phyloP scores from a whole-genome alignment of 352 stramenopile species.

The Phytophthora aleatoria region DNA sequence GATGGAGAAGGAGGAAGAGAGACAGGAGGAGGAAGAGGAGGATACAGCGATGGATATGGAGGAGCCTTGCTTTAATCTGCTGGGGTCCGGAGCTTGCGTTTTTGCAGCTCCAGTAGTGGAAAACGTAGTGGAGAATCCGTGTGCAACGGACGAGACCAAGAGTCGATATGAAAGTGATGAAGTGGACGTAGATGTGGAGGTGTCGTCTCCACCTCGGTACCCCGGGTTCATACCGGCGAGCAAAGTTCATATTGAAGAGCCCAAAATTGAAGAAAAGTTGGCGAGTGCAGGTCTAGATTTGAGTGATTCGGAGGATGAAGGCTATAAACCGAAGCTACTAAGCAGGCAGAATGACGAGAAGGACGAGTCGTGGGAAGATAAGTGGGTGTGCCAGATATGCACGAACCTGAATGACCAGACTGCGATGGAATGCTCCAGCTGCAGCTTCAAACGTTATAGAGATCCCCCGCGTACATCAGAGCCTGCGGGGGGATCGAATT shows the following conservation, averaged over 20 bases:
- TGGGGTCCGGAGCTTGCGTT: slow-evolving; percentile 33
- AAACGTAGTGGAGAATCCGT: slow-evolving; percentile 2
- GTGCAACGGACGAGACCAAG: slow-evolving; percentile 13
- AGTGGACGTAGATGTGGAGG: slow-evolving; percentile 7
- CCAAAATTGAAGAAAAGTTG: slow-evolving; percentile 44
- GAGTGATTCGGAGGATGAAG: slow-evolving; percentile 58
- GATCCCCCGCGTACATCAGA: not conserved
- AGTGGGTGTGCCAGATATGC: slow-evolving; percentile 40
- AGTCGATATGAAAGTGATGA: slow-evolving; percentile 5
- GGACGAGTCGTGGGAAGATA: slow-evolving; percentile 22
- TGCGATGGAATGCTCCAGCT: slow-evolving; percentile 25
- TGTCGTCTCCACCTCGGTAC: slow-evolving; percentile 9
- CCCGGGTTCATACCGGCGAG: slow-evolving; percentile 35
- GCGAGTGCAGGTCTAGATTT: slow-evolving; percentile 51
- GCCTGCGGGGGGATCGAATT: slow-evolving; percentile 1
- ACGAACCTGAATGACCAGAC: slow-evolving; percentile 33
- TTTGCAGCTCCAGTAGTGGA: slow-evolving; percentile 17
- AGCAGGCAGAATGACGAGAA: slow-evolving; percentile 6
- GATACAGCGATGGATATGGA: slow-evolving; percentile 31
- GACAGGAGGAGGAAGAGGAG: slow-evolving; percentile 23
- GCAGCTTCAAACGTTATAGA: slow-evolving; percentile 17
- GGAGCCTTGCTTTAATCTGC: slow-evolving; percentile 55
- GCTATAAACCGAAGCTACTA: slow-evolving; percentile 18
- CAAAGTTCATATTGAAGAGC: slow-evolving; percentile 29
- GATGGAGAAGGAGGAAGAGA: slow-evolving; percentile 6